phyloP scores from a whole-genome alignment of 2,329 filamentous ascomycete genomes.

The Microdochium nivale region DNA sequence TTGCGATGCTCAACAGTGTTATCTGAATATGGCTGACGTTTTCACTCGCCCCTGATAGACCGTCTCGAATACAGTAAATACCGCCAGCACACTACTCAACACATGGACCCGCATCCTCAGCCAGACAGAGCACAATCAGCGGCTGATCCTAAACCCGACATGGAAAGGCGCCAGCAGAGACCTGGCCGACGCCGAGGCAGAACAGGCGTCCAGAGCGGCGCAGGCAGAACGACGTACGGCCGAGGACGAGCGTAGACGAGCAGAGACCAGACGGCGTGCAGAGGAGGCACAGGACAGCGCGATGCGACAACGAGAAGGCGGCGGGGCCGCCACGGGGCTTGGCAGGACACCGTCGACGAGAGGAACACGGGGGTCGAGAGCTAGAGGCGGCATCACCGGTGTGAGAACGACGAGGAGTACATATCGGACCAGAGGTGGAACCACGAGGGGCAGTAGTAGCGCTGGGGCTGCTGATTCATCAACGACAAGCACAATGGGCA shows the following conservation, averaged over 20 bases:
- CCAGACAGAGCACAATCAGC: slow-evolving; percentile 95
- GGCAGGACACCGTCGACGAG: slow-evolving; percentile 4
- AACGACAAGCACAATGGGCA: slow-evolving; percentile 12
- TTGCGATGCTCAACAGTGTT: not conserved
- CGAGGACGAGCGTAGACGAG: slow-evolving; percentile 71
- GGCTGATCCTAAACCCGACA: slow-evolving; percentile 75
- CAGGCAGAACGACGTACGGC: slow-evolving; percentile 67
- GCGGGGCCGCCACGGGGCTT: slow-evolving; percentile 2
- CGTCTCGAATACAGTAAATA: slow-evolving; percentile 75
- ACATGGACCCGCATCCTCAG: slow-evolving; percentile 95
- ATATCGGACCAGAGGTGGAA: slow-evolving; percentile 19
- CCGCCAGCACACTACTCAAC: slow-evolving; percentile 81
- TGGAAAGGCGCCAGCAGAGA: slow-evolving; percentile 90
- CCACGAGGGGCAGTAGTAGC: slow-evolving; percentile 15
- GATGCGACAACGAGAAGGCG: slow-evolving; percentile 36
- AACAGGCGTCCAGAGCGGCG: slow-evolving; percentile 63
- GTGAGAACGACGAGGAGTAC: slow-evolving; percentile 5
- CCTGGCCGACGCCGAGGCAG: slow-evolving; percentile 75
- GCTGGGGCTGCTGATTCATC: slow-evolving; percentile 19
- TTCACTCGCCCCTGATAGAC: slow-evolving; percentile 39
- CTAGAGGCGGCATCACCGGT: slow-evolving; percentile 1
- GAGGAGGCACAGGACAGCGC: slow-evolving; percentile 62
- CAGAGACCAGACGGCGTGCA: slow-evolving; percentile 55
- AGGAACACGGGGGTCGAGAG: slow-evolving; percentile 3
- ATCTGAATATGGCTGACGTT: not conserved